Conservation (phyloP, 2,329 filamentous ascomycete species). For the Paracamarosporium sp. region DNA sequence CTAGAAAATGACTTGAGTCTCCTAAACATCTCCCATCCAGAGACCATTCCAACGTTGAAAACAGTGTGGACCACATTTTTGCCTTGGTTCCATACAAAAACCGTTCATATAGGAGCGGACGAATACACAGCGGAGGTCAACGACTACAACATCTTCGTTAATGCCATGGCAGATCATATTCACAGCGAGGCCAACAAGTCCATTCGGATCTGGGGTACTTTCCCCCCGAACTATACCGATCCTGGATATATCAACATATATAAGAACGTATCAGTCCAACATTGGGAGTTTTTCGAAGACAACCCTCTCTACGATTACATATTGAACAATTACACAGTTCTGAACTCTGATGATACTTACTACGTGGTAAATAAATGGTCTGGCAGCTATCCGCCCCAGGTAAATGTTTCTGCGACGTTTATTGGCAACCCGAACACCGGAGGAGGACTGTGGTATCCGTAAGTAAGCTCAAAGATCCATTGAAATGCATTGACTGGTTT, state of each 20-base stretch:
- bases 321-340: slow-evolving; percentile 39
- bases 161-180: slow-evolving; percentile 23
- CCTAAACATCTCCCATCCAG: slow-evolving; percentile 27
- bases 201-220: slow-evolving; percentile 40
- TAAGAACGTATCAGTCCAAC: slow-evolving; percentile 46
- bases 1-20: slow-evolving; percentile 37
- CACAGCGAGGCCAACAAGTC: slow-evolving; percentile 13
- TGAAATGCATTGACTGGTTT: not conserved
- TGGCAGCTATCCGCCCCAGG: slow-evolving; percentile 50
- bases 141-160: slow-evolving; percentile 31
- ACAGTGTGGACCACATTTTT: slow-evolving; percentile 26
- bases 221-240: slow-evolving; percentile 40
- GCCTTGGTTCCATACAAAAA: slow-evolving; percentile 29
- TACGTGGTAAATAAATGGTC: slow-evolving; percentile 57
- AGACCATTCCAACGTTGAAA: slow-evolving; percentile 26
- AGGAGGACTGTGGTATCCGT: slow-evolving; percentile 50
- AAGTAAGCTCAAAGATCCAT: not conserved
- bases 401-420: slow-evolving; percentile 47
- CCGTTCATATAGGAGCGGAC: slow-evolving; percentile 30
- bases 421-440: slow-evolving; percentile 49
- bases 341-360: slow-evolving; percentile 55
- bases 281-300: slow-evolving; percentile 54
- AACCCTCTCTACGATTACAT: slow-evolving; percentile 49
- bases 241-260: slow-evolving; percentile 34
- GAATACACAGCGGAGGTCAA: slow-evolving; percentile 23